phyloP scores from a whole-genome alignment of 2,329 filamentous ascomycete species.

The Cladophialophora bantiana region DNA sequence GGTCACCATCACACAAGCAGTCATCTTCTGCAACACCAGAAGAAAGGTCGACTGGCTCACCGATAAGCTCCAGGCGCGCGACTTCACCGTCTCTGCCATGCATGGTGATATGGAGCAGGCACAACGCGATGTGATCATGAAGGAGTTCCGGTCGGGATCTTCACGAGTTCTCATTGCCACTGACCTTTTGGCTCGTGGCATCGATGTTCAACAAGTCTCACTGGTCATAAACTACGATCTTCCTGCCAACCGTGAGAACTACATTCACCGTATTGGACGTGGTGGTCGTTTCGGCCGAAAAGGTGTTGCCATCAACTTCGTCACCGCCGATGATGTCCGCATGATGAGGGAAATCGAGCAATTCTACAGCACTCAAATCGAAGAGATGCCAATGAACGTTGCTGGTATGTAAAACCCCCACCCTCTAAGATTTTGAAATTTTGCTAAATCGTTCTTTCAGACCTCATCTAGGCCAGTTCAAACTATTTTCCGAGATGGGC shows the following conservation, averaged over 20 bases:
- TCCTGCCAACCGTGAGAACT: constrained; percentile 99
- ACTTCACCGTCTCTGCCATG: constrained; percentile 99
- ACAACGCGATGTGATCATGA: constrained; percentile 99
- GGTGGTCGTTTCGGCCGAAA: constrained; percentile 99
- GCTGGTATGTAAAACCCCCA: constrained; percentile 59
- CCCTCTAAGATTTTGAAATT: constrained; percentile 15
- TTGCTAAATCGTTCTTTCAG: constrained; percentile 34
- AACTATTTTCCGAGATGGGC: constrained; percentile 33
- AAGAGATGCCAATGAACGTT: constrained; percentile 99
- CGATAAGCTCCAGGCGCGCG: constrained; percentile 96
- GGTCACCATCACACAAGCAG: constrained; percentile 97
- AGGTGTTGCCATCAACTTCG: constrained; percentile 99
- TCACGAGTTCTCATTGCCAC: constrained; percentile 98
- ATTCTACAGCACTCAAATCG: constrained; percentile 99
- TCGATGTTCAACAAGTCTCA: constrained; percentile 99
- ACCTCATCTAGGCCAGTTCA: constrained; percentile 41
- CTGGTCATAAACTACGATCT: constrained; percentile 99
- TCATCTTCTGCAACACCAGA: constrained; percentile 99
- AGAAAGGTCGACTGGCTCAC: constrained; percentile 99
- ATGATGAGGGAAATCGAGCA: constrained; percentile 99
- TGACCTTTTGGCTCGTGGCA: constrained; percentile 97
- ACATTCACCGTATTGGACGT: constrained; percentile 99
- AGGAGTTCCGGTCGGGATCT: constrained; percentile 99
- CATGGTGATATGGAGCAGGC: constrained; percentile 99
- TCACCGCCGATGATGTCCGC: constrained; percentile 97